Evolutionary conservation across 805 yeast species (phyloP).

Genomic region (Kazachstania bromeliacearum): DNA sequence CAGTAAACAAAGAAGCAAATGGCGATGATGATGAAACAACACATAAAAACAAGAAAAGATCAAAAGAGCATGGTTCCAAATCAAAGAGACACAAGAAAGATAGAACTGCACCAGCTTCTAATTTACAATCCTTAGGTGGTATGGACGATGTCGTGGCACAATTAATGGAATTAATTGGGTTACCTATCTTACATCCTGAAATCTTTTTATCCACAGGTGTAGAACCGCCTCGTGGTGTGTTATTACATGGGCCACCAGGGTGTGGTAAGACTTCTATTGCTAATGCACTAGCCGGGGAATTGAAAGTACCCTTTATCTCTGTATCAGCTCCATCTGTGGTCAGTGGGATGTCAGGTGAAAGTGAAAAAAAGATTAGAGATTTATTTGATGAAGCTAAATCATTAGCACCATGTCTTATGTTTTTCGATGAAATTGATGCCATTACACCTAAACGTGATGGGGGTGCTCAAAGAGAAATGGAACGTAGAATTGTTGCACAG

Average conservation of each 20-base stretch:
- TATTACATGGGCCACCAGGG: conserved; percentile 97
- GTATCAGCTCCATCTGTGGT: conserved; percentile 94
- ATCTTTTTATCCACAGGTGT: conserved; percentile 80
- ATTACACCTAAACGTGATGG: conserved; percentile 97
- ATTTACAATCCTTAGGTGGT: conserved; percentile 77
- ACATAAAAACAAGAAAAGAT: conserved; percentile 42
- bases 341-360: conserved; percentile 98
- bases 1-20: conserved; percentile 26
- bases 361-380: conserved; percentile 89
- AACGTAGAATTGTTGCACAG: conserved; percentile 92
- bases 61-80: conserved; percentile 34
- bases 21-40: no score
- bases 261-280: conserved; percentile 98
- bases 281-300: conserved; percentile 89
- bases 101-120: conserved; percentile 59
- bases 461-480: conserved; percentile 93
- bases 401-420: conserved; percentile 85
- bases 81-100: conserved; percentile 41
- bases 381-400: conserved; percentile 85
- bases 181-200: conserved; percentile 92
- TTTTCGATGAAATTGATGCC: conserved; percentile 95
- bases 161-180: conserved; percentile 79
- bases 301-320: conserved; percentile 84
- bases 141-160: conserved; percentile 77
- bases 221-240: conserved; percentile 88